phyloP scores from a whole-genome alignment of 441 rosid genomes.

The Gossypium lobatum region DNA sequence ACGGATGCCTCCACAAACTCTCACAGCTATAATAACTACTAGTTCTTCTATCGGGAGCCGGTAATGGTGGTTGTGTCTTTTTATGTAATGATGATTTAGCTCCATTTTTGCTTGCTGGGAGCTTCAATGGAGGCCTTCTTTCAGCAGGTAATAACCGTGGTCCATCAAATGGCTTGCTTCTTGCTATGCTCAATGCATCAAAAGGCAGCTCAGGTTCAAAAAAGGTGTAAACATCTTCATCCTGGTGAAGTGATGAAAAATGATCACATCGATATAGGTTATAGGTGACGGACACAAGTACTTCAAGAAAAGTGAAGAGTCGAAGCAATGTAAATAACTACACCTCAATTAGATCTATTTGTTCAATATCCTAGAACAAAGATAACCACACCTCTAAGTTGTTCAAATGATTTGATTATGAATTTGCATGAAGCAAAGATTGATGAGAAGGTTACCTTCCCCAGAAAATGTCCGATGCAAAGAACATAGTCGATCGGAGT shows the following conservation, averaged over 20 bases:
- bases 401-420: background rate
- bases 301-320: background rate
- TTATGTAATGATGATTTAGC: constrained; percentile 41
- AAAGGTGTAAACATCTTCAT: constrained; percentile 92
- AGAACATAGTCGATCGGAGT: constrained; percentile 90
- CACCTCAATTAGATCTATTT: background rate
- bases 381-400: background rate
- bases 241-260: constrained; percentile 33
- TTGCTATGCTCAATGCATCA: constrained; percentile 42
- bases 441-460: constrained; percentile 53
- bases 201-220: constrained; percentile 89
- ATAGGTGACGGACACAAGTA: background rate
- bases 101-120: constrained; percentile 49
- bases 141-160: constrained; percentile 42
- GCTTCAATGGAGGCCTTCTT: constrained; percentile 48
- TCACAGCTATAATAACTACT: constrained; percentile 34
- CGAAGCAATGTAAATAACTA: background rate
- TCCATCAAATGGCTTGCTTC: constrained; percentile 57
- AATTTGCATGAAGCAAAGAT: background rate
- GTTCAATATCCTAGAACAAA: background rate
- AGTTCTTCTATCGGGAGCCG: constrained; percentile 43
- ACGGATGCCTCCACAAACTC: constrained; percentile 35
- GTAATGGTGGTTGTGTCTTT: constrained; percentile 45
- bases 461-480: constrained; percentile 91
- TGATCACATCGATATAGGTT: background rate